These are phyloP conservation scores for Glycyrrhiza uralensis DNA, from an alignment of 306 rosid genomes.

Conservation along the genomic window DNA sequence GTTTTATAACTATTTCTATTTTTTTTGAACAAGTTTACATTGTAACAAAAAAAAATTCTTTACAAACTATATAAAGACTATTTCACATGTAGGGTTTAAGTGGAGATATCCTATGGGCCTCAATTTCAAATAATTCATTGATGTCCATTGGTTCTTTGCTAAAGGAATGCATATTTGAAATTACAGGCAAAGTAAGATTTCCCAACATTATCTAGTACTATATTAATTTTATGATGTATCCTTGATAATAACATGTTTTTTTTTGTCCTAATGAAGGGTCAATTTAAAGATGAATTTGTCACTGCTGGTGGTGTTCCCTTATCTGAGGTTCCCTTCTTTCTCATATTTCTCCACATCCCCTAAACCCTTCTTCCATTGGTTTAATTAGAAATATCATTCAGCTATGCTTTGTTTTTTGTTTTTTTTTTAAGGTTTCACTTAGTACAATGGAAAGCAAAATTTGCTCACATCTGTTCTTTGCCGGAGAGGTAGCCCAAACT, in stretches of 20 bases:
- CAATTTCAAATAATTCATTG: conserved; percentile 72
- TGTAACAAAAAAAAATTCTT: background rate
- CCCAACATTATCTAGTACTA: background rate
- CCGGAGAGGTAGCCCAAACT: conserved; percentile 71
- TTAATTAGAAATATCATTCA: conserved; percentile 8
- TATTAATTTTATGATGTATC: background rate
- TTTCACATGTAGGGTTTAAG: conserved; percentile 51
- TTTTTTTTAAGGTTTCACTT: conserved; percentile 55
- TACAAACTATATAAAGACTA: background rate
- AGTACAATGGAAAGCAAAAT: conserved; percentile 88
- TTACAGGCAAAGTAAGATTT: conserved; percentile 67
- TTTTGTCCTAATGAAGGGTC: conserved; percentile 54
- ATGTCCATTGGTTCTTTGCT: conserved; percentile 59
- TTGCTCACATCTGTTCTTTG: conserved; percentile 62
- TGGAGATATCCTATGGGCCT: conserved; percentile 82
- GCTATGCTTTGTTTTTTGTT: background rate
- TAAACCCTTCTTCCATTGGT: conserved; percentile 1
- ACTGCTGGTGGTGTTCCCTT: conserved; percentile 95
- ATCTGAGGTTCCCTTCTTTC: conserved; percentile 69
- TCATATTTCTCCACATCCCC: conserved; percentile 10
- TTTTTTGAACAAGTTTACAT: conserved; percentile 1
- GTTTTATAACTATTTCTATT: conserved; percentile 29
- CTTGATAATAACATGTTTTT: background rate
- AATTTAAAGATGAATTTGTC: conserved; percentile 94
- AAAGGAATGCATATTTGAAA: conserved; percentile 61